A percentile compares a stretch with the other conserved stretches of the same genome.
These are phyloP conservation scores for Chenopodium formosanum DNA, from an alignment of 148 eudicot species.

Conservation along the genomic window DNA sequence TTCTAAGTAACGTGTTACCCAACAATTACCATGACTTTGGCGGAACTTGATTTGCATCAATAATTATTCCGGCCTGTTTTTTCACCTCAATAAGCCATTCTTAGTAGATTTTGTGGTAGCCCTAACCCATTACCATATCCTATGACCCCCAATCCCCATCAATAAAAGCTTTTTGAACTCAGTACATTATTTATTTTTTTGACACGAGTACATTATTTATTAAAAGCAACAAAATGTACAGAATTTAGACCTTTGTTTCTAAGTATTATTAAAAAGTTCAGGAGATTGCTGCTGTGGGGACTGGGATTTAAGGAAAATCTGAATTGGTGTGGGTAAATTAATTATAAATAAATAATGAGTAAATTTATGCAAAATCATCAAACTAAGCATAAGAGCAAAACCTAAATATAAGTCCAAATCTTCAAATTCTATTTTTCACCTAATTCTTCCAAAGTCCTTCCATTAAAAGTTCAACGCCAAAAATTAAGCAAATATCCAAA, in stretches of 20 bases:
- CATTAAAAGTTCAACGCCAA: not conserved
- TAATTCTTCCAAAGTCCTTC: not conserved
- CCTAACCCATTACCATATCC: not conserved
- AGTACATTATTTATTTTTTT: not conserved
- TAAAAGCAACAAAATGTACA: not conserved
- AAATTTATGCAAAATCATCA: not conserved
- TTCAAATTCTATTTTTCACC: not conserved
- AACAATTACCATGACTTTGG: not conserved
- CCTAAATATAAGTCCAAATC: not conserved
- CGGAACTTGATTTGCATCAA: not conserved
- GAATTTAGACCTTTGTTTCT: not conserved
- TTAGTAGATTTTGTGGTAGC: constrained; percentile 4
- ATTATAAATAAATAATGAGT: not conserved
- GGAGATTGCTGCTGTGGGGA: constrained; percentile 24
- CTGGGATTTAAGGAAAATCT: not conserved
- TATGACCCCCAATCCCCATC: not conserved
- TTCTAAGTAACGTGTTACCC: not conserved
- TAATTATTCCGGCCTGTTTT: not conserved
- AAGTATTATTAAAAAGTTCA: constrained; percentile 11
- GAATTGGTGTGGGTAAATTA: not conserved
- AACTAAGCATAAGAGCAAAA: not conserved
- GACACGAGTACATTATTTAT: not conserved
- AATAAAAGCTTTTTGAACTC: not conserved
- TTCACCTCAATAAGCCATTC: not conserved
- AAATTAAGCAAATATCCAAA: not conserved